Conservation (phyloP, 345 rosid genomes). For the Erucastrum elatum region DNA sequence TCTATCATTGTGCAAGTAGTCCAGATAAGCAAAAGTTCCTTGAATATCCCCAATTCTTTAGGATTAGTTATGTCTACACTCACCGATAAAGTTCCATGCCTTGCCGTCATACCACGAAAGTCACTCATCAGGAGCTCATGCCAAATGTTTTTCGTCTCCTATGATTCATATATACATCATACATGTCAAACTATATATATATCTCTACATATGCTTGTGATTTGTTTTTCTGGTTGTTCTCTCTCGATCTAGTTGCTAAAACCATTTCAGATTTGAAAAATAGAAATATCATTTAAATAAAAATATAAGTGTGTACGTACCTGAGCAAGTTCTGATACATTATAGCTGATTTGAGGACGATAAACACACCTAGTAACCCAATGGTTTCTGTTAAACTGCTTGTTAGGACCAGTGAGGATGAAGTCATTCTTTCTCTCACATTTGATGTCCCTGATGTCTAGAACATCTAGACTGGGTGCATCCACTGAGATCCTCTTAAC, state of each 20-base stretch:
- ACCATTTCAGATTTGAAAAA: not conserved
- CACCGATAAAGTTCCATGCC: conserved; percentile 12
- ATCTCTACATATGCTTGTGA: not conserved
- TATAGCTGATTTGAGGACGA: conserved; percentile 18
- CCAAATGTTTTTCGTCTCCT: conserved; percentile 21
- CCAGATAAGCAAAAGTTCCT: conserved; percentile 17
- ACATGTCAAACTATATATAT: not conserved
- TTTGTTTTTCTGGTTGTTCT: not conserved
- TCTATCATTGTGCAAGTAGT: not conserved
- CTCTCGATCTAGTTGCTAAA: not conserved
- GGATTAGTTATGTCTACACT: conserved; percentile 9
- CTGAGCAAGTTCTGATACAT: conserved; percentile 14
- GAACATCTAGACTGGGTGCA: conserved; percentile 10
- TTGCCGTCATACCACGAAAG: not conserved
- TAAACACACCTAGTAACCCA: not conserved
- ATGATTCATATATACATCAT: not conserved
- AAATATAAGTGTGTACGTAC: not conserved
- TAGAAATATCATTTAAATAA: not conserved
- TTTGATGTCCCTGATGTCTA: not conserved
- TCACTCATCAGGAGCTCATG: conserved; percentile 1
- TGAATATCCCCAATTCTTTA: conserved; percentile 18
- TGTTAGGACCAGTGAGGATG: conserved; percentile 4
- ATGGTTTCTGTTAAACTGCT: not conserved
- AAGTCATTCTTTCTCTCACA: not conserved
- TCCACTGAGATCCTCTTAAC: not conserved